Conservation (phyloP, 306 rosid genomes). For the Morella rubra region DNA sequence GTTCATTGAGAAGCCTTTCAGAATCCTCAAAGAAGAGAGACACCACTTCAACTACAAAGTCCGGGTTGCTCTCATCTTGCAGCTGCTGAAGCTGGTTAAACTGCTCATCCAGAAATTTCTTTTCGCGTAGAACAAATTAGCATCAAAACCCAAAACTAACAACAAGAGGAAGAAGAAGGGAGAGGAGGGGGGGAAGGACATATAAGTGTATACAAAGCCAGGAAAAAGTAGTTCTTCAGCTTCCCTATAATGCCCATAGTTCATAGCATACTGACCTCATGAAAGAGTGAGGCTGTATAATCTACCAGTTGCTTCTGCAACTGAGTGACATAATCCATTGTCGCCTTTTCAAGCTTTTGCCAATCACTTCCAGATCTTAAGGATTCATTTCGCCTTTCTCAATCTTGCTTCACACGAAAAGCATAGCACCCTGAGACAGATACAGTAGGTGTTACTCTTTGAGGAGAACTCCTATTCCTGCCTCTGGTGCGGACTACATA, state of each 20-base stretch:
- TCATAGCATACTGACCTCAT: constrained; percentile 48
- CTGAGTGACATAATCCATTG: constrained; percentile 54
- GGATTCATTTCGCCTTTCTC: constrained; percentile 18
- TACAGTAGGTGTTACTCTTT: constrained; percentile 10
- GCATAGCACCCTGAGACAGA: constrained; percentile 17
- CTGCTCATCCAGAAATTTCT: constrained; percentile 80
- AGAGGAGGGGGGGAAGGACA: constrained; percentile 5
- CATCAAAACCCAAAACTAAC: constrained; percentile 15
- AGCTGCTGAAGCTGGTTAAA: constrained; percentile 61
- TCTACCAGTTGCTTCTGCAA: constrained; percentile 54
- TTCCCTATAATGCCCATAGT: constrained; percentile 10
- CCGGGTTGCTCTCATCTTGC: constrained; percentile 85
- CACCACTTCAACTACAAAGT: constrained; percentile 79
- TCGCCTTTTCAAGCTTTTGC: constrained; percentile 24
- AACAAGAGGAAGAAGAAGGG: neutral
- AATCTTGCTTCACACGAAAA: constrained; percentile 11
- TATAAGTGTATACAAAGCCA: too few species aligned
- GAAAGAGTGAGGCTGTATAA: constrained; percentile 58
- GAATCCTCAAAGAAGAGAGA: constrained; percentile 75
- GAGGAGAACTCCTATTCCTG: constrained; percentile 15
- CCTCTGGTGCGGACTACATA: constrained; percentile 19
- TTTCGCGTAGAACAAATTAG: constrained; percentile 19
- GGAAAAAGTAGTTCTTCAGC: neutral
- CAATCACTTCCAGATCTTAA: constrained; percentile 20
- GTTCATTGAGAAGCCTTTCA: constrained; percentile 63